Conservation (phyloP, 2,329 filamentous ascomycete species). For the Aspergillus puulaauensis region DNA sequence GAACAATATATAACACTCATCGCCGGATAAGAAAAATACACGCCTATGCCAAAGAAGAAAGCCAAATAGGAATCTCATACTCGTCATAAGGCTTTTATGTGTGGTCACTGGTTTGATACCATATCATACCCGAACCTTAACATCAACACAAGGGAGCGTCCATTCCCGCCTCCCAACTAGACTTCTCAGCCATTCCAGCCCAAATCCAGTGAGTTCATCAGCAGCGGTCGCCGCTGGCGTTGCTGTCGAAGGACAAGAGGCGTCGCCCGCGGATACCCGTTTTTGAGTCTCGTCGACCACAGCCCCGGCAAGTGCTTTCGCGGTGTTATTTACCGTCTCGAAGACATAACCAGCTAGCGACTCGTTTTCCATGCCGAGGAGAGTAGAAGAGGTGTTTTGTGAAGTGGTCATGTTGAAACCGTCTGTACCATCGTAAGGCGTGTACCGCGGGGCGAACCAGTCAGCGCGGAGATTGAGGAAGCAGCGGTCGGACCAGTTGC, state of each 20-base stretch:
- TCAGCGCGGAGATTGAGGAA: slow-evolving; percentile 91
- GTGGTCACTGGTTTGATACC: neutral
- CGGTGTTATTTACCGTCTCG: slow-evolving; percentile 66
- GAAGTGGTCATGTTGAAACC: slow-evolving; percentile 8
- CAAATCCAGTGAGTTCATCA: slow-evolving; percentile 72
- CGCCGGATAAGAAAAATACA: neutral
- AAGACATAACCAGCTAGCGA: slow-evolving; percentile 39
- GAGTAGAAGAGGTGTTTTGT: slow-evolving; percentile 12
- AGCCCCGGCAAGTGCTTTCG: slow-evolving; percentile 64
- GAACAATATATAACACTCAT: neutral
- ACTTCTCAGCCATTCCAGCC: slow-evolving; percentile 82
- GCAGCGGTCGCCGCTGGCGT: slow-evolving; percentile 31
- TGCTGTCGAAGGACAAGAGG: neutral
- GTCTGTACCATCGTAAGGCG: slow-evolving; percentile 29
- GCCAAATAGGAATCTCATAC: neutral
- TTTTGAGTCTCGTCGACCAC: slow-evolving; percentile 62
- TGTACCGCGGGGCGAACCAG: slow-evolving; percentile 83
- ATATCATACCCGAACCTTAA: slow-evolving; percentile 71
- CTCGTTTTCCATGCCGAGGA: slow-evolving; percentile 31
- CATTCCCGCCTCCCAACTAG: slow-evolving; percentile 81
- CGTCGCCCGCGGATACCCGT: slow-evolving; percentile 23
- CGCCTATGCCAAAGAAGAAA: neutral
- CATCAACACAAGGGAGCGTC: slow-evolving; percentile 86
- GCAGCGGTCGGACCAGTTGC: slow-evolving; percentile 83
- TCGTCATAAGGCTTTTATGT: neutral